Percentiles rank a stretch among this genome's conserved stretches.
Conservation (phyloP, 2,329 filamentous ascomycete genomes). For the Trichoderma sp. region DNA sequence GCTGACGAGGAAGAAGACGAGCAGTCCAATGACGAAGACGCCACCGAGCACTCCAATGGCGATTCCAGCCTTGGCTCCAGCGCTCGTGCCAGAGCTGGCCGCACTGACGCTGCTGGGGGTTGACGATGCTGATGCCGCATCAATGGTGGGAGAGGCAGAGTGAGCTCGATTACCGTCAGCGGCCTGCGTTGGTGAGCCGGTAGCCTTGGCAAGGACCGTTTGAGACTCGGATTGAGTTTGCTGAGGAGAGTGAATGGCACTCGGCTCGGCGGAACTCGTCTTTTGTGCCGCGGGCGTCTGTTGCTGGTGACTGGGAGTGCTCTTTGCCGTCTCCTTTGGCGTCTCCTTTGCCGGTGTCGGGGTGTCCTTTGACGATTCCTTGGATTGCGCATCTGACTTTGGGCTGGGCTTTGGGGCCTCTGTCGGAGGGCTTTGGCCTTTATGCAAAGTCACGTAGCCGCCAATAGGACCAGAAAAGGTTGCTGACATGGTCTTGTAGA, state of each 20-base stretch:
- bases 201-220: conserved; percentile 37
- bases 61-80: conserved; percentile 72
- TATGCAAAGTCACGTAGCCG: conserved; percentile 43
- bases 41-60: conserved; percentile 77
- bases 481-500: conserved; percentile 46
- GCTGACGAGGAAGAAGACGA: conserved; percentile 71
- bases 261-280: conserved; percentile 9
- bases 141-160: conserved; percentile 30
- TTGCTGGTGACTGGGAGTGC: conserved; percentile 22
- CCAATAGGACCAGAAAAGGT: conserved; percentile 47
- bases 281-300: not conserved
- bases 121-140: conserved; percentile 25
- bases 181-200: conserved; percentile 28
- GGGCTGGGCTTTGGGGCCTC: conserved; percentile 26
- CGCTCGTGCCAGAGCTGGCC: conserved; percentile 31
- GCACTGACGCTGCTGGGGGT: not conserved
- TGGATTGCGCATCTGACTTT: conserved; percentile 14
- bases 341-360: conserved; percentile 7
- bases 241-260: conserved; percentile 20
- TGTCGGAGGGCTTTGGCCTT: conserved; percentile 27
- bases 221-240: conserved; percentile 31
- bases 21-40: conserved; percentile 64
- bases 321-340: conserved; percentile 22
- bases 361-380: conserved; percentile 21
- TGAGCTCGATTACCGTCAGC: conserved; percentile 27